Conservation (phyloP, 768 basidiomycete species). For the Myochromella boudieri region DNA sequence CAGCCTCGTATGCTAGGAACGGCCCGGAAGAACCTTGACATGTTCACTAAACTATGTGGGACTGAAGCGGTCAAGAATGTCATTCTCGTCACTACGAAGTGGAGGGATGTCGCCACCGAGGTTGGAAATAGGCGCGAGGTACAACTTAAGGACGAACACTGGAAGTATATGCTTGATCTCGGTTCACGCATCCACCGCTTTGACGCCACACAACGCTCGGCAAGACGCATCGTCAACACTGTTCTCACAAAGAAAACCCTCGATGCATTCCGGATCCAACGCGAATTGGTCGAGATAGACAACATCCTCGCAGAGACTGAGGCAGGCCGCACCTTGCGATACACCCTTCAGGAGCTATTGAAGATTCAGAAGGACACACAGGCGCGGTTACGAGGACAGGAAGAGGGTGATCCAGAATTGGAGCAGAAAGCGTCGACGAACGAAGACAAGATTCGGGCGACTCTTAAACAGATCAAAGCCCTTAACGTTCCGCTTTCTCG, state of each 20-base stretch:
- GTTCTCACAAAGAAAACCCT: conserved; percentile 11
- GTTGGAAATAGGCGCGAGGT: conserved; percentile 13
- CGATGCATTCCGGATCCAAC: conserved; percentile 17
- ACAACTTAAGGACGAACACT: conserved; percentile 16
- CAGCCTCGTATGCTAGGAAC: conserved; percentile 43
- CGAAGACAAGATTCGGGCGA: conserved; percentile 14
- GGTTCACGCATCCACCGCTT: conserved; percentile 17
- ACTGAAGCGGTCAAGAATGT: conserved; percentile 43
- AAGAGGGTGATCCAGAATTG: conserved; percentile 1
- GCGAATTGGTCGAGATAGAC: conserved; percentile 14
- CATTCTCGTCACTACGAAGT: conserved; percentile 49
- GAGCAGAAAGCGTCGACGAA: conserved; percentile 3
- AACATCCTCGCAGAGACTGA: conserved; percentile 16
- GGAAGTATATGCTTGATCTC: conserved; percentile 16
- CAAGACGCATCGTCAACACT: conserved; percentile 15
- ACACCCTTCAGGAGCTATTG: conserved; percentile 15
- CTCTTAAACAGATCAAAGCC: conserved; percentile 16
- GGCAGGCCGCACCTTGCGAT: conserved; percentile 15
- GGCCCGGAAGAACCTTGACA: conserved; percentile 44
- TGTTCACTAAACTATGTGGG: conserved; percentile 51
- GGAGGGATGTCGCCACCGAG: conserved; percentile 32
- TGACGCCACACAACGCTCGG: conserved; percentile 11
- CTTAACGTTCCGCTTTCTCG: conserved; percentile 16
- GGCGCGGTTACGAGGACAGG: background rate
- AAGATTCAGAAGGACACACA: conserved; percentile 12